Evolutionary conservation across 1,139 yeast genomes (phyloP).

Genomic region (Pichia sp.): DNA sequence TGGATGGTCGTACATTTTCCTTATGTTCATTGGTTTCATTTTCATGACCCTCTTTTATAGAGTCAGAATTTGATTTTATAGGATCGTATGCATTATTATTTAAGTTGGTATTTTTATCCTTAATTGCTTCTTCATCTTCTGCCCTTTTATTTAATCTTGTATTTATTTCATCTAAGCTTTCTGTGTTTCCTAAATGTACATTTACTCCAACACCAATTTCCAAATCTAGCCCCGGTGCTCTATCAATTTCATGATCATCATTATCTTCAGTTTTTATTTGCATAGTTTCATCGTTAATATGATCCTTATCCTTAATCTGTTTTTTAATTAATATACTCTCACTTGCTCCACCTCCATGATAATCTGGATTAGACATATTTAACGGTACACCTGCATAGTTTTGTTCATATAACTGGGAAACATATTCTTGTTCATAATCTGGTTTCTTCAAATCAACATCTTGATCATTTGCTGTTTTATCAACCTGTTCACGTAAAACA

Average conservation of each 20-base stretch:
- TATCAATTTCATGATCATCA: not conserved
- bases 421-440: slow-evolving; percentile 20
- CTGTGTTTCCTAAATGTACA: slow-evolving; percentile 8
- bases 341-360: slow-evolving; percentile 18
- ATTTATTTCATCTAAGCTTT: slow-evolving; percentile 7
- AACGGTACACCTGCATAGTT: slow-evolving; percentile 23
- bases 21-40: not conserved
- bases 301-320: not conserved
- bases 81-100: not conserved
- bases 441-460: not conserved
- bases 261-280: not conserved
- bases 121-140: not conserved
- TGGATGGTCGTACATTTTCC: not conserved
- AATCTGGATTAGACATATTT: slow-evolving; percentile 22
- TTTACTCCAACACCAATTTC: slow-evolving; percentile 7
- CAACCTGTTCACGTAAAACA: not conserved
- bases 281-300: not conserved
- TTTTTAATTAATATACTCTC: slow-evolving; percentile 2
- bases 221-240: not conserved
- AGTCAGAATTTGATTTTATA: not conserved
- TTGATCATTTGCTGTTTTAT: slow-evolving; percentile 8
- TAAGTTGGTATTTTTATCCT: not conserved
- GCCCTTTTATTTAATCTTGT: not conserved
- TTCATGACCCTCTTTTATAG: not conserved
- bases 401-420: slow-evolving; percentile 27